Conservation (phyloP, 2,329 filamentous ascomycete species). For the Clarireedia homoeocarpa region DNA sequence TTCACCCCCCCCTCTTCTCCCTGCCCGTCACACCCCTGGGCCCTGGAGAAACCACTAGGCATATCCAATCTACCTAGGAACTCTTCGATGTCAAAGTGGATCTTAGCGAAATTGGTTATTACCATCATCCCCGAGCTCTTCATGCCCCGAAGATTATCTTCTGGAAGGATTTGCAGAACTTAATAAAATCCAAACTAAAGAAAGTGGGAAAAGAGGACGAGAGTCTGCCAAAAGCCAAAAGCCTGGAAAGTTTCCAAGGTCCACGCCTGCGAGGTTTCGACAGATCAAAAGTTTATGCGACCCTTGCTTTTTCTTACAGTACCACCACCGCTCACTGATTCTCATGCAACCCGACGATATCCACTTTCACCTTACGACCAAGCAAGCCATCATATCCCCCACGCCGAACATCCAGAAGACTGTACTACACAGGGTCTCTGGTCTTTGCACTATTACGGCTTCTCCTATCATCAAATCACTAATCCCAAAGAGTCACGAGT, state of each 20-base stretch:
- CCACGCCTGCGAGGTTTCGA: slow-evolving; percentile 5
- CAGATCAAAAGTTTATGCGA: slow-evolving; percentile 18
- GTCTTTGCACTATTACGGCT: not conserved
- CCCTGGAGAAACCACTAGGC: slow-evolving; percentile 5
- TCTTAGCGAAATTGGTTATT: slow-evolving; percentile 19
- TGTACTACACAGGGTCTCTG: not conserved
- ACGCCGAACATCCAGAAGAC: slow-evolving; percentile 1
- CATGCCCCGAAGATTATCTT: slow-evolving; percentile 15
- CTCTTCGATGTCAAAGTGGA: slow-evolving; percentile 12
- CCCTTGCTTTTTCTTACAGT: slow-evolving; percentile 13
- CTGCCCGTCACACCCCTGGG: not conserved
- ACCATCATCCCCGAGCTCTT: slow-evolving; percentile 18
- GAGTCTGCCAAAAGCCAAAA: not conserved
- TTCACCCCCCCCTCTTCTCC: no score
- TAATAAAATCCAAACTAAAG: slow-evolving; percentile 9
- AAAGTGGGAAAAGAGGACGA: not conserved
- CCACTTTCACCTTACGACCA: slow-evolving; percentile 12
- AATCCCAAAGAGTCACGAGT: slow-evolving; percentile 7
- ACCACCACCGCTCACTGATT: slow-evolving; percentile 1
- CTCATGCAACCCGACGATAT: slow-evolving; percentile 16
- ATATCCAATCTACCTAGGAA: slow-evolving; percentile 5
- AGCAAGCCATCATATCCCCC: slow-evolving; percentile 12
- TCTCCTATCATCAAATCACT: slow-evolving; percentile 10
- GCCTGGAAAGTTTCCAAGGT: slow-evolving; percentile 4
- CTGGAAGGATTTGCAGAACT: slow-evolving; percentile 11